phyloP scores from a whole-genome alignment of 495 filamentous ascomycete species.

The Cryomyces minteri region DNA sequence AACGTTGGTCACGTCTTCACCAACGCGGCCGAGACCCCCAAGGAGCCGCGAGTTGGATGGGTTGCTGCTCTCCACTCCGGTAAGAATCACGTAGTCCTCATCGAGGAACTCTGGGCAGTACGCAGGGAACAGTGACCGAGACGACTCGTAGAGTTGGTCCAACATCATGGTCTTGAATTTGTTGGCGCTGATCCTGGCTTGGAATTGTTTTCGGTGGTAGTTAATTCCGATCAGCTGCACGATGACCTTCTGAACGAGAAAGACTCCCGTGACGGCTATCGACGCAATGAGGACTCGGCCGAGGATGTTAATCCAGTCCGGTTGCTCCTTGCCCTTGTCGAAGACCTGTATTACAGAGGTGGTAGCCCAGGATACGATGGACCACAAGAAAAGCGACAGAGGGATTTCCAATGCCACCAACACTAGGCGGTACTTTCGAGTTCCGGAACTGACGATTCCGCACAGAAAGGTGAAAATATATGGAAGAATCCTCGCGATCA shows the following conservation, averaged over 20 bases:
- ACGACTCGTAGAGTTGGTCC: conserved; percentile 10
- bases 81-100: conserved; percentile 7
- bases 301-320: conserved; percentile 4
- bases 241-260: conserved; percentile 11
- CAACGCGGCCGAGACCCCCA: conserved; percentile 6
- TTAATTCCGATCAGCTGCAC: conserved; percentile 11
- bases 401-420: conserved; percentile 9
- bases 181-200: conserved; percentile 8
- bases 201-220: conserved; percentile 15
- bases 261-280: conserved; percentile 6
- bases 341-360: conserved; percentile 3
- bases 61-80: neutral
- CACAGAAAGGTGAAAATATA: neutral
- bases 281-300: conserved; percentile 6
- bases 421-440: conserved; percentile 7
- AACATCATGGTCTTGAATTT: conserved; percentile 11
- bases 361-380: conserved; percentile 9
- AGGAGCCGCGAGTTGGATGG: conserved; percentile 1
- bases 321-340: neutral
- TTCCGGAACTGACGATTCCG: conserved; percentile 11
- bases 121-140: conserved; percentile 6
- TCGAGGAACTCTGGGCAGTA: conserved; percentile 9
- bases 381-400: conserved; percentile 8
- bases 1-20: conserved; percentile 8
- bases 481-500: too few relatives aligned